Percentiles rank a stretch among this genome's conserved stretches.
phyloP scores from a whole-genome alignment of 2,329 filamentous ascomycete genomes.

The Lomentospora prolificans region DNA sequence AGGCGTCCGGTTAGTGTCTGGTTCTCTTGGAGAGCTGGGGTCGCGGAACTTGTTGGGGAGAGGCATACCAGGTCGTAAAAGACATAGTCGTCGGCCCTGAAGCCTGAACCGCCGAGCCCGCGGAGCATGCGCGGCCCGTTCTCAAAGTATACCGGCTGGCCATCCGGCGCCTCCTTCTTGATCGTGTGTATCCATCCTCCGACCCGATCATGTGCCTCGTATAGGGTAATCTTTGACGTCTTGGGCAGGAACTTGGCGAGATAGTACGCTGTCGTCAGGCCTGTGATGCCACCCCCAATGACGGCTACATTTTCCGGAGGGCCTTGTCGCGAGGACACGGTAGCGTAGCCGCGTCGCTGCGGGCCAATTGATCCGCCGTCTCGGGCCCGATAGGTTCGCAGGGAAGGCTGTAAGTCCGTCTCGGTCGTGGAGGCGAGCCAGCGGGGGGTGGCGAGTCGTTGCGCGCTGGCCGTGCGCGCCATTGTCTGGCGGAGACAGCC shows the following conservation, averaged over 20 bases:
- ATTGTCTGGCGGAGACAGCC: background rate
- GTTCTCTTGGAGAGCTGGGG: background rate
- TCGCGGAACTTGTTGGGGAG: too few relatives aligned
- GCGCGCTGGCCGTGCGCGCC: background rate
- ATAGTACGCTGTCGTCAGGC: conserved; percentile 69
- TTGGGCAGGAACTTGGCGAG: conserved; percentile 56
- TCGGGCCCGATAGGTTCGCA: background rate
- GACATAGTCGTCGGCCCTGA: conserved; percentile 50
- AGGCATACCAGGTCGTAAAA: conserved; percentile 64
- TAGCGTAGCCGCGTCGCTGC: background rate
- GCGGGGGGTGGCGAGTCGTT: background rate
- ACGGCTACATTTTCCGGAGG: conserved; percentile 45
- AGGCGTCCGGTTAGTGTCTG: background rate
- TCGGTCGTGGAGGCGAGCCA: too few relatives aligned
- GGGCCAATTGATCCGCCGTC: background rate
- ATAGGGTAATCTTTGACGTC: conserved; percentile 65
- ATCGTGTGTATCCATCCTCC: conserved; percentile 76
- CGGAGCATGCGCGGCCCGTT: conserved; percentile 71
- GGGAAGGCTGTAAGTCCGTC: too few relatives aligned
- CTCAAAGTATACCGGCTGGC: conserved; percentile 51
- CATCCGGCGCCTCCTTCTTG: conserved; percentile 9
- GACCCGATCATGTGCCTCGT: conserved; percentile 58
- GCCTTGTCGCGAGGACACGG: background rate
- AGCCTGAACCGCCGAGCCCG: conserved; percentile 29
- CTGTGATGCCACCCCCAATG: conserved; percentile 74